Evolutionary conservation across 345 rosid species (phyloP).

Genomic region (Euphorbia pulcherrima): DNA sequence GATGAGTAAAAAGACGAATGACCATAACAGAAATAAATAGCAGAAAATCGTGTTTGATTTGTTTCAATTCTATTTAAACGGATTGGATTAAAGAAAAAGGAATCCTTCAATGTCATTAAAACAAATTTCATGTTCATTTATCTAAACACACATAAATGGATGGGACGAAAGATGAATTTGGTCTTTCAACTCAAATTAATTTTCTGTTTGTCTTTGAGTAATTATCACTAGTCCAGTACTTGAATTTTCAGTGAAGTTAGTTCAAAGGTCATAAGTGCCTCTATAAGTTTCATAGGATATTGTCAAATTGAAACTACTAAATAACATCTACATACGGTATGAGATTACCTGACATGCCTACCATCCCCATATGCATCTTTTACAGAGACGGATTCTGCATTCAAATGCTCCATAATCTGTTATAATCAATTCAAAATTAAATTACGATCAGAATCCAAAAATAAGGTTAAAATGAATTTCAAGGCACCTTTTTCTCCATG

Average conservation of each 20-base stretch:
- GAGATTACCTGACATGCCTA: constrained; percentile 74
- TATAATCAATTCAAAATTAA: constrained; percentile 6
- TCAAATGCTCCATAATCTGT: constrained; percentile 74
- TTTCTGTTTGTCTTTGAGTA: too few species aligned
- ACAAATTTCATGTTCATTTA: neutral
- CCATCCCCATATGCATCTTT: constrained; percentile 96
- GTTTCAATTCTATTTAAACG: neutral
- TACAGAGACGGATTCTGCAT: constrained; percentile 76
- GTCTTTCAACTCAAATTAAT: too few species aligned
- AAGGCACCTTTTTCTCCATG: constrained; percentile 77
- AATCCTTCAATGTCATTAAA: neutral
- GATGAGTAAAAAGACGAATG: too few species aligned
- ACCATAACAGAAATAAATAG: neutral
- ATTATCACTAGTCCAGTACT: too few species aligned
- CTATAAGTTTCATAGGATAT: too few species aligned
- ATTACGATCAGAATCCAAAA: neutral
- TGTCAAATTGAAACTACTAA: too few species aligned
- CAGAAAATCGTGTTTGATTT: neutral
- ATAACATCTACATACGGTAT: too few species aligned
- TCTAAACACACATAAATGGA: neutral
- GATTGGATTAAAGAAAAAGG: neutral
- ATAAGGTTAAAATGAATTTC: neutral
- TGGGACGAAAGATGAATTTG: too few species aligned
- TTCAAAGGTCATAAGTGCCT: too few species aligned
- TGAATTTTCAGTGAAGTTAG: too few species aligned